Evolutionary conservation across 495 filamentous ascomycete species (phyloP).

Genomic region (Podospora australis): DNA sequence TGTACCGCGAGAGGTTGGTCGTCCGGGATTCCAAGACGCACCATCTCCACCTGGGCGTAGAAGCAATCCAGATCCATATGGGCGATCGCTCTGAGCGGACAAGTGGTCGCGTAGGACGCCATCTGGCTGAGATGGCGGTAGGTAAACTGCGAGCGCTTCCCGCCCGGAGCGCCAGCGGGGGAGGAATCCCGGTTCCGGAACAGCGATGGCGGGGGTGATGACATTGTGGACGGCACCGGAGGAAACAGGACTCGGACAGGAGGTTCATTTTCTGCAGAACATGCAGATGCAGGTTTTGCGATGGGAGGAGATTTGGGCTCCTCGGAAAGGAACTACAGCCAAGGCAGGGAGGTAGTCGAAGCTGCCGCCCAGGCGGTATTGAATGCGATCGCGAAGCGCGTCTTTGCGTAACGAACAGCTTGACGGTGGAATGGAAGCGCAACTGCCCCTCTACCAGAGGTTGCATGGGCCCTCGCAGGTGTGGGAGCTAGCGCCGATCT

Average conservation of each 20-base stretch:
- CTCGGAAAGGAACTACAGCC: too few relatives aligned
- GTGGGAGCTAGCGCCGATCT: too few relatives aligned
- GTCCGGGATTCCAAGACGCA: conserved; percentile 67
- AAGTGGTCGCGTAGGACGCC: conserved; percentile 58
- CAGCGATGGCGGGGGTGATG: conserved; percentile 23
- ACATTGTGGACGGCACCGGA: conserved; percentile 16
- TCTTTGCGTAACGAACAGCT: too few relatives aligned
- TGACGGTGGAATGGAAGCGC: neutral
- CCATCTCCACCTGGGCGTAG: conserved; percentile 95
- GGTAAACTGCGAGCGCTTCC: conserved; percentile 67
- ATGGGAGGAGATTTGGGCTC: too few relatives aligned
- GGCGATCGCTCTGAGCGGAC: conserved; percentile 78
- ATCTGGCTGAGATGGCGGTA: conserved; percentile 76
- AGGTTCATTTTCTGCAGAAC: neutral
- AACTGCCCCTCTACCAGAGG: too few relatives aligned
- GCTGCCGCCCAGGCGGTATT: neutral
- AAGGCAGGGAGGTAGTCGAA: too few relatives aligned
- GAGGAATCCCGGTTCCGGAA: conserved; percentile 35
- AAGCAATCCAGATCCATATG: conserved; percentile 97
- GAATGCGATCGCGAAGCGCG: neutral
- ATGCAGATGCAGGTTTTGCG: neutral
- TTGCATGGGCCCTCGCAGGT: too few relatives aligned
- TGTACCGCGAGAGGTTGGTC: conserved; percentile 87
- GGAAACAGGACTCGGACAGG: neutral
- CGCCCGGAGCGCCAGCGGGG: conserved; percentile 29